These are phyloP conservation scores for Micromonas pusilla DNA, from an alignment of 139 green algal genomes.

Conservation along the genomic window DNA sequence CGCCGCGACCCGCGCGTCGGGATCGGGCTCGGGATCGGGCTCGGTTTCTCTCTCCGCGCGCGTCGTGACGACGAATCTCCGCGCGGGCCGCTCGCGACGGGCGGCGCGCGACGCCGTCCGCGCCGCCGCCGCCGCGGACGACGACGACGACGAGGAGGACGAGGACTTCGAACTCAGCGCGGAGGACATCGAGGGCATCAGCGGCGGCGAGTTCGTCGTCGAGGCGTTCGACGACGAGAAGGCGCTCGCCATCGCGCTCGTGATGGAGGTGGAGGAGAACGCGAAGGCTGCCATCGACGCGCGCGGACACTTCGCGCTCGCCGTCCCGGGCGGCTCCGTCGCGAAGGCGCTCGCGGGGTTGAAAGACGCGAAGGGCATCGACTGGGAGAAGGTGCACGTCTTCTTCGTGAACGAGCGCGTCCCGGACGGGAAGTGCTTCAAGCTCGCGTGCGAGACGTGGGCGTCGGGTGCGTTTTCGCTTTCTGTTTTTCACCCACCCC, in stretches of 20 bases:
- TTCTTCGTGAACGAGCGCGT: conserved; percentile 36
- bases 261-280: conserved; percentile 17
- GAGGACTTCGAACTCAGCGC: neutral
- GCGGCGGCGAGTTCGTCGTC: conserved; percentile 15
- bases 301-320: conserved; percentile 19
- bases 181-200: too few species aligned
- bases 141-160: conserved; percentile 14
- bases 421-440: conserved; percentile 19
- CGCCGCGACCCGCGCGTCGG: too few species aligned
- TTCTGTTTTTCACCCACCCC: too few species aligned
- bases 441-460: conserved; percentile 21
- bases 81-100: too few species aligned
- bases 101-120: neutral
- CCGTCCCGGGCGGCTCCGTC: conserved; percentile 24
- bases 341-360: conserved; percentile 24
- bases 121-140: neutral
- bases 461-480: neutral
- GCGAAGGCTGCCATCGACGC: neutral
- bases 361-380: neutral
- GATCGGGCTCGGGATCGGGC: too few species aligned
- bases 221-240: conserved; percentile 19
- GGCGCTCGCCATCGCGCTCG: conserved; percentile 14
- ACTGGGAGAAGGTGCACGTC: conserved; percentile 32
- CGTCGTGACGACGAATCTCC: neutral
- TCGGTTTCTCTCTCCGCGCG: neutral